Percentiles rank a stretch among this genome's conserved stretches.
These are phyloP conservation scores for Emericellopsis terricola DNA, from an alignment of 495 filamentous ascomycete species.

Conservation along the genomic window DNA sequence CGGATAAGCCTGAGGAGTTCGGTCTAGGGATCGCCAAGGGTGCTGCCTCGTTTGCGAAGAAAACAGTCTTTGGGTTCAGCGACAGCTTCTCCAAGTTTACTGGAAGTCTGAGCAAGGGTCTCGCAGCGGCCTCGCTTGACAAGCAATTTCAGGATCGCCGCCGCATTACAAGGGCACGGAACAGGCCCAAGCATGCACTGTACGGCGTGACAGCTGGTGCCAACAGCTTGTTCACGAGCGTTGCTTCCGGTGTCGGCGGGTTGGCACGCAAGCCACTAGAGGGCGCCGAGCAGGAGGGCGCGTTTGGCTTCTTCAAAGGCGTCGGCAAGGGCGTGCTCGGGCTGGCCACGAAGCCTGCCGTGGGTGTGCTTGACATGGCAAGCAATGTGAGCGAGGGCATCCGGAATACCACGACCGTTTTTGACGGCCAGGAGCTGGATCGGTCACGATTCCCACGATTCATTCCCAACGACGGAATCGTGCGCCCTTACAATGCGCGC, in stretches of 20 bases:
- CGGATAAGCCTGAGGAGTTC: conserved; percentile 82
- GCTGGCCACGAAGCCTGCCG: conserved; percentile 85
- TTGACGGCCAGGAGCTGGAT: conserved; percentile 85
- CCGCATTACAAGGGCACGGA: conserved; percentile 81
- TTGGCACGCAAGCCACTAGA: conserved; percentile 85
- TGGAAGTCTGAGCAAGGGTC: conserved; percentile 86
- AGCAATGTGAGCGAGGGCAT: conserved; percentile 94
- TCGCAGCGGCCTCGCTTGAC: conserved; percentile 87
- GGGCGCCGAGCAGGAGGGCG: conserved; percentile 89
- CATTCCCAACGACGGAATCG: conserved; percentile 79
- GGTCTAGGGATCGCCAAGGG: conserved; percentile 92
- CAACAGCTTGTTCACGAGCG: conserved; percentile 77
- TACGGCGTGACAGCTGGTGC: conserved; percentile 93
- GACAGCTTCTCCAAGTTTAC: conserved; percentile 95
- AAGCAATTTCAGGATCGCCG: conserved; percentile 96
- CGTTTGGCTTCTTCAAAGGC: conserved; percentile 88
- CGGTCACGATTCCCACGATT: conserved; percentile 83
- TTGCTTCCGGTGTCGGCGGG: conserved; percentile 87
- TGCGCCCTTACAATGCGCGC: conserved; percentile 86
- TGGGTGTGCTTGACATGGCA: conserved; percentile 91
- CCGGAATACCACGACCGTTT: conserved; percentile 95
- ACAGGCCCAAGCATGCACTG: conserved; percentile 88
- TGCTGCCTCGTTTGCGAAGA: conserved; percentile 92
- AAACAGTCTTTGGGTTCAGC: conserved; percentile 89
- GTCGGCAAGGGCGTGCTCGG: conserved; percentile 90